Evolutionary conservation across 441 rosid species (phyloP).

Genomic region (Capsella rubella): DNA sequence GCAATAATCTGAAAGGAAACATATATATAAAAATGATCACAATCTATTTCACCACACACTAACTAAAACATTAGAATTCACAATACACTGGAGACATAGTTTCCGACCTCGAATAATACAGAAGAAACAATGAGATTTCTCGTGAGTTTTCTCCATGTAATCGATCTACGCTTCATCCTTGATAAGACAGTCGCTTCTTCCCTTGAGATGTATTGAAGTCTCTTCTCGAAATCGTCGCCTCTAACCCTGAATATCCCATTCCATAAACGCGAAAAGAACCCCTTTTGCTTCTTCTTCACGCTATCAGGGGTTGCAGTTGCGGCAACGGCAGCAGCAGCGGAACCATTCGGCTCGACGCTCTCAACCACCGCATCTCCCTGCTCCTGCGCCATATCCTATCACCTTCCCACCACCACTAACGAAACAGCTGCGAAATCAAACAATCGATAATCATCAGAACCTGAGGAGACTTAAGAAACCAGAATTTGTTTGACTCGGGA

Average conservation of each 20-base stretch:
- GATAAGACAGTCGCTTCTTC: constrained; percentile 78
- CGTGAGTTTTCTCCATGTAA: constrained; percentile 66
- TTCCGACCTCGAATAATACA: constrained; percentile 69
- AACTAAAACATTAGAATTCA: constrained; percentile 2
- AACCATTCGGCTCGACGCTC: constrained; percentile 43
- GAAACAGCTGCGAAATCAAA: constrained; percentile 31
- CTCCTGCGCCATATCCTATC: constrained; percentile 49
- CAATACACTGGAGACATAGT: background rate
- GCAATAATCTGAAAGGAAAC: constrained; percentile 66
- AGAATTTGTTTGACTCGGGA: constrained; percentile 10
- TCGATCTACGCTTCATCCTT: constrained; percentile 70
- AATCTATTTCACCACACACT: background rate
- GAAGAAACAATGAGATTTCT: constrained; percentile 70
- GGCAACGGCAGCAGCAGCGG: constrained; percentile 35
- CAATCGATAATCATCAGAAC: constrained; percentile 20
- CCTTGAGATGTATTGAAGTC: constrained; percentile 73
- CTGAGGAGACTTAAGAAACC: constrained; percentile 8
- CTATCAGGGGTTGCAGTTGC: background rate
- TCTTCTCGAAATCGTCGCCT: constrained; percentile 86
- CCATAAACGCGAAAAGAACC: constrained; percentile 76
- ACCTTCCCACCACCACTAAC: constrained; percentile 22
- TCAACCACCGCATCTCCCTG: constrained; percentile 46
- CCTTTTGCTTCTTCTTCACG: constrained; percentile 58
- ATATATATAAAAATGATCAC: constrained; percentile 8
- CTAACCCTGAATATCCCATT: constrained; percentile 62